Base-by-base conservation (phyloP, 1,284 basidiomycete genomes). In the Moniliophthora roreri region DNA sequence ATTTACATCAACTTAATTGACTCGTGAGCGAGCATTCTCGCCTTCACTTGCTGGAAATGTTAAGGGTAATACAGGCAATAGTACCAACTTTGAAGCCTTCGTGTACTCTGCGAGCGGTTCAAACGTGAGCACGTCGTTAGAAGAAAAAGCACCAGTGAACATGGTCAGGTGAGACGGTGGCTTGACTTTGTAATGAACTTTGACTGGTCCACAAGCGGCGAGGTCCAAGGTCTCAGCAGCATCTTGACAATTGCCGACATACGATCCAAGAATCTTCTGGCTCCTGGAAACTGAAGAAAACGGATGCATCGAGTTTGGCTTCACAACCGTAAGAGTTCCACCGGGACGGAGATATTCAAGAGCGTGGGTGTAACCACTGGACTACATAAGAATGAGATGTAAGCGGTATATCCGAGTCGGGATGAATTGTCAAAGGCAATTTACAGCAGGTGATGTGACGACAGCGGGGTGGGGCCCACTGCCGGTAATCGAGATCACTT, bases 251-350 rank as follows among this genome's bases (percentile, higher is more conserved):
- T 85, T 87, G 15, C 79, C 90, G 49, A 93, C 88, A 64, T 91
- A 92, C 3, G 84, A 87, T 6, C 89, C 89, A 49, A 84, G 73
- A 63, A 92, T 84, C 53, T 74, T 79, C 58, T 89, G 84, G 61
- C 74, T 79, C 69, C 85, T 83, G 68, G 82, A 78, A 21, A 90
- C 87, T 87, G 72, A 80, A 89, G 76, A 92, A 93, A 60, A 93
- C 87, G 36, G 84, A 80, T 0, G 84, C 81, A 24, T 82, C 74
- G 26, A 91, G 73, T 21, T 69, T 75, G 0, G 82, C 80, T 26
- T 80, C 69, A 92, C 87, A 35, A 80, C 85, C 76, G 93, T 89
- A 51, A 93, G 74, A 2, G 78, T 78, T 24, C 88, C 84, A 36
- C 81, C 76, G 4, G 75, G 69, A 36, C 85, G 76, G 53, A 91